Evolutionary conservation across 768 basidiomycete species (phyloP).

Genomic region (Pleurotus ostreatus): DNA sequence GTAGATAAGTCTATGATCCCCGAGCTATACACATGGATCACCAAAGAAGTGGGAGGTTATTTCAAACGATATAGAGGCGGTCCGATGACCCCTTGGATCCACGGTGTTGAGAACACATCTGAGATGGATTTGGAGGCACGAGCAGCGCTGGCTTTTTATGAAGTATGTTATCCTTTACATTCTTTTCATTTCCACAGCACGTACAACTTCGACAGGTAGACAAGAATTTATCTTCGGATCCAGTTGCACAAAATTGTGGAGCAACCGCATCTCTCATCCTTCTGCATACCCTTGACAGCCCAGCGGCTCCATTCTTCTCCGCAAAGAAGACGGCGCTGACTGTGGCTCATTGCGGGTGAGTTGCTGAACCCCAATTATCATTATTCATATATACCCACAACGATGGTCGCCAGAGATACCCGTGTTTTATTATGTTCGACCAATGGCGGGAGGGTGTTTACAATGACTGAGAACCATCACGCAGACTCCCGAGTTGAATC

Average conservation of each 20-base stretch:
- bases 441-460: slow-evolving; percentile 64
- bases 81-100: slow-evolving; percentile 65
- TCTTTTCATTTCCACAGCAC: slow-evolving; percentile 6
- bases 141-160: slow-evolving; percentile 82
- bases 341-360: slow-evolving; percentile 89
- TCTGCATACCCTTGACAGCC: slow-evolving; percentile 85
- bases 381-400: neutral
- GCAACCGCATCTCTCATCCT: slow-evolving; percentile 90
- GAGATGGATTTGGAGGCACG: slow-evolving; percentile 78
- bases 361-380: neutral
- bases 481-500: slow-evolving; percentile 89
- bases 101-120: slow-evolving; percentile 25
- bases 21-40: slow-evolving; percentile 68
- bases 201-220: slow-evolving; percentile 53
- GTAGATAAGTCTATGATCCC: slow-evolving; percentile 69
- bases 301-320: slow-evolving; percentile 78
- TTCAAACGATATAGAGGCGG: slow-evolving; percentile 89
- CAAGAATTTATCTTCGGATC: slow-evolving; percentile 63
- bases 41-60: slow-evolving; percentile 79
- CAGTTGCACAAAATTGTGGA: slow-evolving; percentile 71
- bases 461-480: slow-evolving; percentile 95
- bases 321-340: slow-evolving; percentile 74
- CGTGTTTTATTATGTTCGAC: slow-evolving; percentile 80
- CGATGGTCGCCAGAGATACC: slow-evolving; percentile 62
- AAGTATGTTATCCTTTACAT: slow-evolving; percentile 41